These are phyloP conservation scores for Yamadazyma triangularis DNA, from an alignment of 1,139 yeast genomes.

Conservation along the genomic window DNA sequence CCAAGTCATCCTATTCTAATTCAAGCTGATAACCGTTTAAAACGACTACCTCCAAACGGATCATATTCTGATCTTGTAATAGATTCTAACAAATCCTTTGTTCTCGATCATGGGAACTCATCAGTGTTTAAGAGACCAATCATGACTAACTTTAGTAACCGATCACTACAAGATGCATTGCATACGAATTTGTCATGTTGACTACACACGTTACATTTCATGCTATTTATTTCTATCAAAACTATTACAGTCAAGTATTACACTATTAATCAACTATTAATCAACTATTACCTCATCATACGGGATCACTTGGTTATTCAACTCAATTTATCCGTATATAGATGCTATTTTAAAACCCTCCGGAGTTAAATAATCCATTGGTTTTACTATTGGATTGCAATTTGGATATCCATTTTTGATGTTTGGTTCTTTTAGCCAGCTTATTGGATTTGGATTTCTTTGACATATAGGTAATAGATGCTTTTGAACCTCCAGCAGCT, in stretches of 20 bases:
- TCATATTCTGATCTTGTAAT: constrained; percentile 43
- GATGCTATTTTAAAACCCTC: neutral
- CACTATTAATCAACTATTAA: no score
- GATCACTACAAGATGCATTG: constrained; percentile 34
- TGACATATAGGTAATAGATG: constrained; percentile 54
- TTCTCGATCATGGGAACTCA: constrained; percentile 39
- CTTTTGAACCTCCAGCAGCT: constrained; percentile 53
- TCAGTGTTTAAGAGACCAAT: constrained; percentile 36
- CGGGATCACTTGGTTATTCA: neutral
- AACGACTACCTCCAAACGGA: constrained; percentile 30
- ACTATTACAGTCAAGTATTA: no score
- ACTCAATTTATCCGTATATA: neutral
- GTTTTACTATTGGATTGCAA: constrained; percentile 2
- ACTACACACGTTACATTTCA: no score
- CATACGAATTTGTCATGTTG: no score
- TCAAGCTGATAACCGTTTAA: constrained; percentile 19
- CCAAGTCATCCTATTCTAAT: constrained; percentile 16
- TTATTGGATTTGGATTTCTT: constrained; percentile 17
- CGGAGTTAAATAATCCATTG: neutral
- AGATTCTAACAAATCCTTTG: constrained; percentile 44
- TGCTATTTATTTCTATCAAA: no score
- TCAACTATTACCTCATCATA: neutral
- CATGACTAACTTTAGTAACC: constrained; percentile 31
- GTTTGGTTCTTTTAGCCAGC: neutral
- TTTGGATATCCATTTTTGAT: constrained; percentile 1